Conservation (phyloP, 2,329 filamentous ascomycete species). For the Balansia obtecta region DNA sequence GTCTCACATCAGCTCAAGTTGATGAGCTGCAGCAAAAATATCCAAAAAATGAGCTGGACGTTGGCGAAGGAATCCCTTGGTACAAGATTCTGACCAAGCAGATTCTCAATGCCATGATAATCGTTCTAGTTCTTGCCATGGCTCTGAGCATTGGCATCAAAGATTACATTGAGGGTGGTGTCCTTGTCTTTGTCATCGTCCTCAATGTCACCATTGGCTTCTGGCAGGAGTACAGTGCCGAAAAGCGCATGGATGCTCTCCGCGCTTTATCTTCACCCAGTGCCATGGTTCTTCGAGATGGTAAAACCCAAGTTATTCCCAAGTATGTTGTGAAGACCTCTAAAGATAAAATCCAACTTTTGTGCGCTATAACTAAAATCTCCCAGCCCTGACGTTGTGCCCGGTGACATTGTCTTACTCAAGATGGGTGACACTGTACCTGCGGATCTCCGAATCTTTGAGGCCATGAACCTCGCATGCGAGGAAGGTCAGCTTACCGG, state of each 20-base stretch:
- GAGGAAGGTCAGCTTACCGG: conserved; percentile 70
- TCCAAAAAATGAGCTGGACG: conserved; percentile 58
- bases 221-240: conserved; percentile 50
- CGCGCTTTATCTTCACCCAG: conserved; percentile 50
- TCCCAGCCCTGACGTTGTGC: conserved; percentile 48
- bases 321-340: conserved; percentile 30
- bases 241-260: conserved; percentile 55
- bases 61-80: conserved; percentile 54
- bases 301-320: conserved; percentile 42
- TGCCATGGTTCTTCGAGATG: conserved; percentile 48
- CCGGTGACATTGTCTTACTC: conserved; percentile 56
- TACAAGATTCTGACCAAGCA: conserved; percentile 62
- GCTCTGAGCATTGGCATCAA: conserved; percentile 54
- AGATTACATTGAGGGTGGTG: conserved; percentile 56
- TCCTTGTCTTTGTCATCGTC: conserved; percentile 53
- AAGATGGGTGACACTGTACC: conserved; percentile 65
- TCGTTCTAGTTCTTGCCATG: conserved; percentile 68
- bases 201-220: conserved; percentile 60
- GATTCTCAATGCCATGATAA: conserved; percentile 65
- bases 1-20: conserved; percentile 50
- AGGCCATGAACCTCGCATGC: conserved; percentile 67
- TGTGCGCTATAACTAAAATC: conserved; percentile 7
- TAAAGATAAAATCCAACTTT: not conserved
- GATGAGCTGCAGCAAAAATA: conserved; percentile 44
- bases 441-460: conserved; percentile 57